Evolutionary conservation across 1,284 basidiomycete species (phyloP), one percentile per base, ranked within the genome.

Genomic region (Pseudozyma thailandica): DNA sequence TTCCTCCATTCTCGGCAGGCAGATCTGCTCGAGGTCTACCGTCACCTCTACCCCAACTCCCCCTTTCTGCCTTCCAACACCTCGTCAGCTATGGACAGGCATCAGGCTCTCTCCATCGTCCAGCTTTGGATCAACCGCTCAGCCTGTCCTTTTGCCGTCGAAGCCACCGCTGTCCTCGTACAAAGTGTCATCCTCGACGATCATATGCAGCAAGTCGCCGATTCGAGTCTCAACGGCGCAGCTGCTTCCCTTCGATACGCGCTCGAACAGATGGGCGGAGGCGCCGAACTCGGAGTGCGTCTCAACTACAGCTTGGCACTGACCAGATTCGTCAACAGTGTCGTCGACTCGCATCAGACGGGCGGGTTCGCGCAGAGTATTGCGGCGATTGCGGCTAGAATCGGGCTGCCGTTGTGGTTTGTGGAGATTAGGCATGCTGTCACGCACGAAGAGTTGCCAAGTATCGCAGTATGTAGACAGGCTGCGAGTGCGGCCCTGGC

Each of bases 391-490:
- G 94, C 96, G 1, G 86, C 88, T 3, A 90, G 93, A 65, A 87
- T 98, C 23, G 91, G 90, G 0, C 85, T 98, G 2, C 96, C 96
- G 0, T 84, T 87, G 0, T 93, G 91, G 88, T 87, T 98, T 18
- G 94, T 98, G n/a, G 92, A 97, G 70, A 86, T 98, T 6, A 87
- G 95, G 33, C 95, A 98, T 84, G 91, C 92, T 26, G 92, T 92
- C 9, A 98, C 95, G 2, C 95, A 98, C 80, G 95, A 98, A 79
- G 93, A 96, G 71, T 85, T 98, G 16, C 96, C 95, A 0, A 91
- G 91, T 66, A 85, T 98, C 2, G 88, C 89, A 46, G 84, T 94
- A 7, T 86, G 97, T 10, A 87, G 91, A 52, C 88, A 92, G 52
- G 93, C 90, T 0, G 87, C 90, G 18, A 85, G 86, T 0, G 50